phyloP scores from a whole-genome alignment of 257 asterid species.

The Hygrophila difformis region DNA sequence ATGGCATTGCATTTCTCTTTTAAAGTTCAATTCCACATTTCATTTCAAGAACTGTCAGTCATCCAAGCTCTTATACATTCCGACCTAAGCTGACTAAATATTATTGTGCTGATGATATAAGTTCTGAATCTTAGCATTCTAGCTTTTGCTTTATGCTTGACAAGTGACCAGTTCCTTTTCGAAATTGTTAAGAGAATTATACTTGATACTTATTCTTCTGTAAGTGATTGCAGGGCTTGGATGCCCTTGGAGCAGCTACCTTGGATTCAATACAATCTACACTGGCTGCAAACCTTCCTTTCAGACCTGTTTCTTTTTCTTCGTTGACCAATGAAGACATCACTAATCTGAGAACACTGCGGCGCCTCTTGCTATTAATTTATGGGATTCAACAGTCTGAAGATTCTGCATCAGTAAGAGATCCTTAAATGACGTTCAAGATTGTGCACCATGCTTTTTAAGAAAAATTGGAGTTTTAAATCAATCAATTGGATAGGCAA shows the following conservation, averaged over 20 bases:
- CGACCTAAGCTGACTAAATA: not conserved
- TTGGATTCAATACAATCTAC: conserved; percentile 51
- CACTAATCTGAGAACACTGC: conserved; percentile 60
- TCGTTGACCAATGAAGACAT: conserved; percentile 73
- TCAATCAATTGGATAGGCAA: too few species aligned
- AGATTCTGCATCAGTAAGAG: conserved; percentile 37
- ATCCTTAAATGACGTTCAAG: not conserved
- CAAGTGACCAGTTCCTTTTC: too few species aligned
- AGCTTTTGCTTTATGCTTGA: not conserved
- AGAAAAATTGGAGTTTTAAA: too few species aligned
- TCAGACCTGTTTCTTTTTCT: conserved; percentile 38
- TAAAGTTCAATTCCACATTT: not conserved
- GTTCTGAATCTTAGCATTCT: too few species aligned
- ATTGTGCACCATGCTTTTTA: conserved; percentile 1
- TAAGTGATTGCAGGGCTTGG: conserved; percentile 62
- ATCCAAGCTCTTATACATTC: not conserved
- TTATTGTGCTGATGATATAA: too few species aligned
- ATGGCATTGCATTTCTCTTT: not conserved
- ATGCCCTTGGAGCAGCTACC: conserved; percentile 83
- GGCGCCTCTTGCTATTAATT: conserved; percentile 57
- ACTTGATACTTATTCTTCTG: conserved; percentile 6
- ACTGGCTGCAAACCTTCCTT: conserved; percentile 43
- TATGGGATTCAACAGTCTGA: conserved; percentile 41
- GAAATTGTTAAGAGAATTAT: too few species aligned
- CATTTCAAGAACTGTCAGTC: not conserved